Evolutionary conservation across 1,139 yeast genomes (phyloP).

Genomic region (Taphrina betulina): DNA sequence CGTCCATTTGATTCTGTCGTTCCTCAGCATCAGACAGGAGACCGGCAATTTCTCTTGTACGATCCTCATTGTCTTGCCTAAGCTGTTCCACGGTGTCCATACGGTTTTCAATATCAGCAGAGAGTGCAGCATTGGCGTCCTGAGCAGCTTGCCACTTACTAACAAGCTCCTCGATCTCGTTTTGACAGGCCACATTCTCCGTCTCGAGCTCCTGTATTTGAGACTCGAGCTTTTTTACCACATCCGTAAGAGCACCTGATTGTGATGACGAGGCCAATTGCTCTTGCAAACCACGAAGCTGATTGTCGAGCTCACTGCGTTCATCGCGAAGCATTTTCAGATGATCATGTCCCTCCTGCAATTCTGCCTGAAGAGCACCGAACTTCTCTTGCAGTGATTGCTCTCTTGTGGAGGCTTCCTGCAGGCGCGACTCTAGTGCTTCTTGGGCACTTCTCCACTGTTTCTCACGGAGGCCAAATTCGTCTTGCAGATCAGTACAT

Average conservation of each 20-base stretch:
- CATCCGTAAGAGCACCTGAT: not conserved
- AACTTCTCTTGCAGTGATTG: not conserved
- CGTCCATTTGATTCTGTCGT: not conserved
- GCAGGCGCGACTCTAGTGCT: no score
- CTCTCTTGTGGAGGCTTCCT: no score
- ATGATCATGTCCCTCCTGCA: not conserved
- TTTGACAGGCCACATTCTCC: not conserved
- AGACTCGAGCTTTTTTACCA: not conserved
- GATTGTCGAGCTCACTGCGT: not conserved
- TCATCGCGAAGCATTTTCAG: not conserved
- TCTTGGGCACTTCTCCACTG: no score
- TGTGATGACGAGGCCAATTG: no score
- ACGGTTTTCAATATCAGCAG: conserved; percentile 12
- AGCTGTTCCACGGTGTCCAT: not conserved
- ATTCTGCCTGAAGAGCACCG: not conserved
- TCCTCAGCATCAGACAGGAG: not conserved
- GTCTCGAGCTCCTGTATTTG: not conserved
- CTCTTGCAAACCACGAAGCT: not conserved
- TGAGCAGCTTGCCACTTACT: conserved; percentile 3
- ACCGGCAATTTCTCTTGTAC: not conserved
- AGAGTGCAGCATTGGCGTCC: no score
- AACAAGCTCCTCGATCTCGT: not conserved
- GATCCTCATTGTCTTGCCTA: conserved; percentile 20
- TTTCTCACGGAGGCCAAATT: not conserved
- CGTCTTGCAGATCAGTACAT: not conserved